Base-by-base conservation (phyloP, 2,329 filamentous ascomycete genomes). In the Colletotrichum sp. region DNA sequence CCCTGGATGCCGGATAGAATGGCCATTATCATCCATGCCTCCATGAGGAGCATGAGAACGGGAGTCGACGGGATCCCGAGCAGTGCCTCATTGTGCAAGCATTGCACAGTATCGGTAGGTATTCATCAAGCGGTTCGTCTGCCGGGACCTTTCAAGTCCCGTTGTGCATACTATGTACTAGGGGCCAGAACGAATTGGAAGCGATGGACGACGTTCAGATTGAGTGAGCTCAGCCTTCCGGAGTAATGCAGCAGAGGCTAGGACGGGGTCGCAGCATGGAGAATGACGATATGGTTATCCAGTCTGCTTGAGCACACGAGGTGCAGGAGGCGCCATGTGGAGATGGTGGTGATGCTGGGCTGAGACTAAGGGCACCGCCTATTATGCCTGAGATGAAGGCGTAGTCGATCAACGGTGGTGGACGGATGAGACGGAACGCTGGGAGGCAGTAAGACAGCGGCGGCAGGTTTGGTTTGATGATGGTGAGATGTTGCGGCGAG, bases 361-460 rank as follows among this genome's bases (percentile, higher is more conserved):
- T 64, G 70, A 36, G 57, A 73, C 73, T 75, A 75, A 68, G 38
- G 48, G 34, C 73, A 75, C 73, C 64, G 70, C 34, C 70, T 75
- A 24, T 60, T 73, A 60, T 75, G 70, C 73, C 67, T 30, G 58
- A 75, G 70, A 75, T 75, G 73, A 73, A 68, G 70, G 73, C 65
- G 57, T 24, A n/a, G 73, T 48, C 43, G 70, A 73, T 73, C 55
- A 34, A 34, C 57, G 55, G 48, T 75, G 70, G 64, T 34, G 63
- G 34, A 36, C 73, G 73, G 73, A 73, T 64, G 58, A 18, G 73
- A 63, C 73, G 70, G 73, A 63, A 75, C 28, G 43, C 43, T 21
- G 43, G 43, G 43, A 70, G 38, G 60, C 52, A 34, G 57, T 71
- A 65, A 75, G 73, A 69, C 73, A 65, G 73, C 64, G 70, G 70